Evolutionary conservation across 108 stramenopile species (phyloP).

Genomic region (Hondaea fermentalgiana): DNA sequence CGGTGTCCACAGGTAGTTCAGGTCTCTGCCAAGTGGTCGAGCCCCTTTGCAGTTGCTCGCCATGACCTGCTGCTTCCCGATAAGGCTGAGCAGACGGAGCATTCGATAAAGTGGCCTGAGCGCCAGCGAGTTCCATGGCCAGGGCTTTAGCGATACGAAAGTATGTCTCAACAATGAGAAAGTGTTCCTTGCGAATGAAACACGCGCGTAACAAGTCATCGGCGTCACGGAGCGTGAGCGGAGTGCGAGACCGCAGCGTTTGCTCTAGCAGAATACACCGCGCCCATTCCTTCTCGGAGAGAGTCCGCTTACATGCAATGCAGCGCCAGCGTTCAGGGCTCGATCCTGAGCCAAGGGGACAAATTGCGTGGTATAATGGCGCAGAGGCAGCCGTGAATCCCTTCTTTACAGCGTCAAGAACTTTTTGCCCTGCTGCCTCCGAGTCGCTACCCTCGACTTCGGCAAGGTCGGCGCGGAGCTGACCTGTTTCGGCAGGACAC

Average conservation of each 20-base stretch:
- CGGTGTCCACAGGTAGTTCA: no score
- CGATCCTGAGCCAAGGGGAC: background rate
- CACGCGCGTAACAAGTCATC: background rate
- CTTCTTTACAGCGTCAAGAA: background rate
- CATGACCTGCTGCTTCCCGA: no score
- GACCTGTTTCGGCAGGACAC: background rate
- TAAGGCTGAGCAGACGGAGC: no score
- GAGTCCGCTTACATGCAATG: background rate
- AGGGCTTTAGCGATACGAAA: background rate
- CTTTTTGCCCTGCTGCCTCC: background rate
- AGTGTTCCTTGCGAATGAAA: background rate
- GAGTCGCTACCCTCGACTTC: background rate
- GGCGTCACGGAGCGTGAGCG: background rate
- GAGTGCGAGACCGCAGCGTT: background rate
- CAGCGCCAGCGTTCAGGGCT: background rate
- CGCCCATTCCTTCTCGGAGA: background rate
- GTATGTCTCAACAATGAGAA: background rate
- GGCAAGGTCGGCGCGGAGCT: background rate
- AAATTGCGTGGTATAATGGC: background rate
- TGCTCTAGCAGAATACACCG: background rate
- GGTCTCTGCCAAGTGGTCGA: no score
- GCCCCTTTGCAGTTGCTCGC: no score
- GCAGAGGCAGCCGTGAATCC: background rate
- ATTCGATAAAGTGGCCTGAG: no score
- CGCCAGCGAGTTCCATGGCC: no score